Evolutionary conservation across 1,139 yeast genomes (phyloP).

Genomic region (Geotrichum candidum): DNA sequence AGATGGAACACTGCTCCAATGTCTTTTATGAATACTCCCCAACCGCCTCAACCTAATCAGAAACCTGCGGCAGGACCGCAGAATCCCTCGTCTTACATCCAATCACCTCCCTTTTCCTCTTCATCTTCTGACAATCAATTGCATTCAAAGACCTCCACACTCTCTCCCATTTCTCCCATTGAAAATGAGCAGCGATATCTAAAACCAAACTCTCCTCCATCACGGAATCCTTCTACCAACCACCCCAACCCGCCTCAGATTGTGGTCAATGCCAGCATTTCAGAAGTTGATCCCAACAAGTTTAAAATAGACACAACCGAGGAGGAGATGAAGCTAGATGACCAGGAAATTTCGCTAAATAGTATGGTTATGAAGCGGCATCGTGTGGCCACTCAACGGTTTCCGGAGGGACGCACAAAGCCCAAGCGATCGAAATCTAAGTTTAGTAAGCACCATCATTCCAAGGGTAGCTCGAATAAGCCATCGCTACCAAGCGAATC

Average conservation of each 20-base stretch:
- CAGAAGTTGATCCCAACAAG: conserved; percentile 1
- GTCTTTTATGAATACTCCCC: background rate
- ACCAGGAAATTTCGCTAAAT: background rate
- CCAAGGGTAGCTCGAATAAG: background rate
- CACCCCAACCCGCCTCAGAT: background rate
- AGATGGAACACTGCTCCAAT: conserved; percentile 3
- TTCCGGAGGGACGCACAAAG: conserved; percentile 61
- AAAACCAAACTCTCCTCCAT: background rate
- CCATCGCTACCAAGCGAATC: conserved; percentile 1
- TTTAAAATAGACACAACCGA: background rate
- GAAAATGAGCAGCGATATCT: conserved; percentile 2
- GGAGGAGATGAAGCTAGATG: background rate
- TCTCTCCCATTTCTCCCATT: conserved; percentile 4
- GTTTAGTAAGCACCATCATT: conserved; percentile 15
- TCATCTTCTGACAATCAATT: conserved; percentile 6
- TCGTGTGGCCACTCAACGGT: conserved; percentile 88
- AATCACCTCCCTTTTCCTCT: conserved; percentile 7
- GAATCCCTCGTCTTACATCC: background rate
- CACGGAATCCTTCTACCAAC: background rate
- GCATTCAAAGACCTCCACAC: conserved; percentile 6
- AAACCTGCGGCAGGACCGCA: conserved; percentile 8
- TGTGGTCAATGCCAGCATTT: background rate
- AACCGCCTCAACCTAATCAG: background rate
- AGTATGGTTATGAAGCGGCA: conserved; percentile 53
- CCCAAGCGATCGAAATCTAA: conserved; percentile 29